Evolutionary conservation across 2,329 filamentous ascomycete genomes (phyloP).

Genomic region (Cadophora sp.): DNA sequence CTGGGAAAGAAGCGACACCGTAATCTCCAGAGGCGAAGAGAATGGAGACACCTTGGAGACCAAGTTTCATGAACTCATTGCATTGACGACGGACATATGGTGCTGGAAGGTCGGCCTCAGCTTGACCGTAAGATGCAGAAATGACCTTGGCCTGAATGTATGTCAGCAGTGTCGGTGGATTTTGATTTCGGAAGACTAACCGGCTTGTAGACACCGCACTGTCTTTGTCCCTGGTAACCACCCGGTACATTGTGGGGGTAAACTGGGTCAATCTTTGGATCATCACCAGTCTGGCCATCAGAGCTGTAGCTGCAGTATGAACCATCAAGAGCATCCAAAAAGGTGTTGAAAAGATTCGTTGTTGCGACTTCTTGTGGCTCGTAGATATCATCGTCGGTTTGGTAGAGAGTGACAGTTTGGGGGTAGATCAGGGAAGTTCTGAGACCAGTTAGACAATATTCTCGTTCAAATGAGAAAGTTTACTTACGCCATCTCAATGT

Average conservation of each 20-base stretch:
- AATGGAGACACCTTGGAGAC: conserved; percentile 71
- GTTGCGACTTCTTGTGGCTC: conserved; percentile 34
- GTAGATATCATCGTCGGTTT: conserved; percentile 40
- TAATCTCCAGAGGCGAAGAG: conserved; percentile 66
- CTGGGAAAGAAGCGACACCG: conserved; percentile 62
- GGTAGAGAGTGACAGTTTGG: conserved; percentile 41
- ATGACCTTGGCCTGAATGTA: conserved; percentile 48
- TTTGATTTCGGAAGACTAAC: not conserved
- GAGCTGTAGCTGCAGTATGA: conserved; percentile 55
- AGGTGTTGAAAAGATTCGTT: conserved; percentile 41
- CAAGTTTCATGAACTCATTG: conserved; percentile 68
- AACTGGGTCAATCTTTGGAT: conserved; percentile 50
- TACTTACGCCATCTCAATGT: conserved; percentile 36
- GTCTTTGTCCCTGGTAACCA: conserved; percentile 49
- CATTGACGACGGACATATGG: conserved; percentile 68
- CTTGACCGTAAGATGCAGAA: conserved; percentile 70
- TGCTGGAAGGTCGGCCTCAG: conserved; percentile 67
- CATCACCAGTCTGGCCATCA: conserved; percentile 51
- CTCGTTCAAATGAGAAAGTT: not conserved
- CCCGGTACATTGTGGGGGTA: conserved; percentile 50
- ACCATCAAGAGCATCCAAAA: conserved; percentile 42
- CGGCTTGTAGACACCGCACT: conserved; percentile 31
- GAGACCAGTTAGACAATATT: conserved; percentile 2
- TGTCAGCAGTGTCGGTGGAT: conserved; percentile 2
- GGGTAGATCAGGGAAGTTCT: conserved; percentile 37